These are phyloP conservation scores for Alternaria novae-zelandiae DNA, from an alignment of 2,329 filamentous ascomycete species.

Conservation along the genomic window DNA sequence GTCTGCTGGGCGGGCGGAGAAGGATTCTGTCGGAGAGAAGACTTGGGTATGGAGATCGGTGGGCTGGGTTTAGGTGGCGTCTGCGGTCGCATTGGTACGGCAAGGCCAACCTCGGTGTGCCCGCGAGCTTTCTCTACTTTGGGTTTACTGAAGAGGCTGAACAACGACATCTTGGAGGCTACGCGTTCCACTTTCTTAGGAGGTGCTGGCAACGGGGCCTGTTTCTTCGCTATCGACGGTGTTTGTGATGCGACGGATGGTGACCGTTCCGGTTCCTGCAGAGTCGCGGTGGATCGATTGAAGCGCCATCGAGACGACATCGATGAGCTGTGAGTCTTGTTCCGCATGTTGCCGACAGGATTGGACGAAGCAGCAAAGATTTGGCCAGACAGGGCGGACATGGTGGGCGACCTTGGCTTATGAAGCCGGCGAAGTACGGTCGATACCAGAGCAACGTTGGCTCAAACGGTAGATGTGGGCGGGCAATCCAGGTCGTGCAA, in stretches of 20 bases:
- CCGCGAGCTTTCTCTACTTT: conserved; percentile 57
- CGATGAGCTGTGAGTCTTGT: conserved; percentile 25
- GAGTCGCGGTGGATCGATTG: conserved; percentile 40
- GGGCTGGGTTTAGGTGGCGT: conserved; percentile 31
- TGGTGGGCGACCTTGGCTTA: conserved; percentile 8
- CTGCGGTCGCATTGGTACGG: conserved; percentile 43
- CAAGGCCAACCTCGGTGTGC: conserved; percentile 53
- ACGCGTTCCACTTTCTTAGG: conserved; percentile 39
- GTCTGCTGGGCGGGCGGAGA: conserved; percentile 37
- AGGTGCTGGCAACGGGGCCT: conserved; percentile 10
- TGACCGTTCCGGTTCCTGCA: conserved; percentile 28
- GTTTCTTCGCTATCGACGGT: conserved; percentile 25
- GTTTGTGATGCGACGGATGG: conserved; percentile 12
- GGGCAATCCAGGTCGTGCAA: conserved; percentile 11
- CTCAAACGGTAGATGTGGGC: conserved; percentile 7
- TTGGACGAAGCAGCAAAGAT: conserved; percentile 21
- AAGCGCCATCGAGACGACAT: conserved; percentile 47
- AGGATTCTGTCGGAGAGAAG: conserved; percentile 39
- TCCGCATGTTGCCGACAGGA: conserved; percentile 29
- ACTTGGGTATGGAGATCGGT: conserved; percentile 31
- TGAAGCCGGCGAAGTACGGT: conserved; percentile 8
- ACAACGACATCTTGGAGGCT: conserved; percentile 56
- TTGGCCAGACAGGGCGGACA: conserved; percentile 24
- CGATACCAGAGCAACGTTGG: conserved; percentile 1
- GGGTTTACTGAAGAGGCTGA: conserved; percentile 57